Conservation (phyloP, 176 grass and related monocot species). For the Paspalum vaginatum region DNA sequence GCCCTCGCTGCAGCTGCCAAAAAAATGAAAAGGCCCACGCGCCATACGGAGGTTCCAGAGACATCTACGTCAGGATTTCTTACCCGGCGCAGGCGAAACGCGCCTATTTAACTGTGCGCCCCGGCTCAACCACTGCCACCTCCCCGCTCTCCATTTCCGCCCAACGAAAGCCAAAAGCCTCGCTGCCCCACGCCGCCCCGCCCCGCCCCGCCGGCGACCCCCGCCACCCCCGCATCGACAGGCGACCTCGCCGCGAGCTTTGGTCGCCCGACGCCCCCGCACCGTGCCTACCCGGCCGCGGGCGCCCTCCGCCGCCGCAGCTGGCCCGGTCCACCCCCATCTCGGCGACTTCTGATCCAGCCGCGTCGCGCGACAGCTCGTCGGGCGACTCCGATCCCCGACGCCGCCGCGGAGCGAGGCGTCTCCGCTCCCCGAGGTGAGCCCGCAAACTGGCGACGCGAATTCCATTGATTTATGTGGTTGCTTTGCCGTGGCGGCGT, state of each 20-base stretch:
- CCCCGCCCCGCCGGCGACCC: slow-evolving; percentile 30
- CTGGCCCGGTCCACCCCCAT: background rate
- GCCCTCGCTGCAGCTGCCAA: background rate
- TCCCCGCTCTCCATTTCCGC: slow-evolving; percentile 4
- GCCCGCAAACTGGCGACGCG: background rate
- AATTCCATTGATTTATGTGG: slow-evolving; percentile 14
- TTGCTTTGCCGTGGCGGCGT: slow-evolving; percentile 9
- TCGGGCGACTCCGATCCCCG: background rate
- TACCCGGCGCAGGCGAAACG: slow-evolving; percentile 23
- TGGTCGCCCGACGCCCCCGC: background rate
- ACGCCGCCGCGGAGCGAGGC: background rate
- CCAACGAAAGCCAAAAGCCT: slow-evolving; percentile 30
- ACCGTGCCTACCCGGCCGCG: background rate
- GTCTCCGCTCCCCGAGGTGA: slow-evolving; percentile 35
- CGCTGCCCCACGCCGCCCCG: background rate
- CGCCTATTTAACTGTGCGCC: slow-evolving; percentile 38
- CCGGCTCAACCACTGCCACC: background rate
- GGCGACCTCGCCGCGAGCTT: background rate
- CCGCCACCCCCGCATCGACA: background rate
- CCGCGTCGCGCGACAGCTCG: slow-evolving; percentile 33
- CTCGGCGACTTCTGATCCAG: slow-evolving; percentile 28
- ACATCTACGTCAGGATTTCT: slow-evolving; percentile 23
- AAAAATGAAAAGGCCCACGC: slow-evolving; percentile 22
- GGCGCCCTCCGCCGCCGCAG: background rate
- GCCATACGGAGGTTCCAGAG: slow-evolving; percentile 19